phyloP scores from a whole-genome alignment of 441 rosid genomes.

The Biscutella laevigata region DNA sequence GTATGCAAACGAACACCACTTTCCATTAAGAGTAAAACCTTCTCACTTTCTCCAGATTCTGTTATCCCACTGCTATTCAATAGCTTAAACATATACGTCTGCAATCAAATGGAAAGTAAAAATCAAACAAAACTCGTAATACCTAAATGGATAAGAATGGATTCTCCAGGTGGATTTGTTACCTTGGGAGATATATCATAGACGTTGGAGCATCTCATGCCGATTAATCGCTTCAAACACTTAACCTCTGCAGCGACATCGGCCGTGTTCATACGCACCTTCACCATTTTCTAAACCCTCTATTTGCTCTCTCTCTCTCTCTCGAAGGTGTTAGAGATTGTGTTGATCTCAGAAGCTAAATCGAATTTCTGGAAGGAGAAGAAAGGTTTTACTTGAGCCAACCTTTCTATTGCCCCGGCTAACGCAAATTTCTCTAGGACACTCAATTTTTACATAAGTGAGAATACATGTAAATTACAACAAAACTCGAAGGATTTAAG shows the following conservation, averaged over 20 bases:
- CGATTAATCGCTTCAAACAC: conserved; percentile 75
- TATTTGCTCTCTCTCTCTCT: background rate
- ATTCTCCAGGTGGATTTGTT: too few relatives aligned
- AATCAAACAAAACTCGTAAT: too few relatives aligned
- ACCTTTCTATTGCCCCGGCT: too few relatives aligned
- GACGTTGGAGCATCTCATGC: conserved; percentile 96
- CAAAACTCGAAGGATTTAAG: too few relatives aligned
- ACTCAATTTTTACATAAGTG: too few relatives aligned
- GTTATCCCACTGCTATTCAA: conserved; percentile 93
- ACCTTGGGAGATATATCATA: conserved; percentile 96
- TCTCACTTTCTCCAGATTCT: conserved; percentile 96
- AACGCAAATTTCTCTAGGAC: too few relatives aligned
- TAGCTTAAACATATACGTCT: conserved; percentile 93
- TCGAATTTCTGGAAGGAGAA: conserved; percentile 4
- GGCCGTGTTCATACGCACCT: conserved; percentile 93
- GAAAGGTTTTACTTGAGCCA: too few relatives aligned
- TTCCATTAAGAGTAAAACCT: conserved; percentile 81
- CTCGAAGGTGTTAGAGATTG: background rate
- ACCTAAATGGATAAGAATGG: too few relatives aligned
- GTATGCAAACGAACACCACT: conserved; percentile 90
- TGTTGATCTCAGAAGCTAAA: conserved; percentile 8
- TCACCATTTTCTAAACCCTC: conserved; percentile 58
- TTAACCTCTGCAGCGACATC: conserved; percentile 98
- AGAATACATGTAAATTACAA: too few relatives aligned
- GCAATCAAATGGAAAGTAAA: conserved; percentile 7